These are phyloP conservation scores for Pouteria glomerata DNA, from an alignment of 148 eudicot species.

Conservation along the genomic window DNA sequence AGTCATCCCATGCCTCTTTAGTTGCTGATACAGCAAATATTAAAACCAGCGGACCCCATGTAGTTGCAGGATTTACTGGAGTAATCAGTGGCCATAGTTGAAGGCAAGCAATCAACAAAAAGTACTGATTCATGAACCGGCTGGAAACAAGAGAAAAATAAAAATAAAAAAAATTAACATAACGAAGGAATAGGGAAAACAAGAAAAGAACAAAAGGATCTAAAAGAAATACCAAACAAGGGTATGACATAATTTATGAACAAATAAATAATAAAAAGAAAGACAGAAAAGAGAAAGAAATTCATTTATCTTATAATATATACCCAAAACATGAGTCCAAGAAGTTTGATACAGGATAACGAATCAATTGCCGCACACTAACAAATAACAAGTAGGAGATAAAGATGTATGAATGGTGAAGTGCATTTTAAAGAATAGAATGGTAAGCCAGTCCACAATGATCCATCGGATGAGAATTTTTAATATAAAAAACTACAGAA, in stretches of 20 bases:
- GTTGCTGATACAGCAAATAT: conserved; percentile 94
- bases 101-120: conserved; percentile 98
- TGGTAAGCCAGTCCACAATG: neutral
- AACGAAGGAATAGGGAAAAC: neutral
- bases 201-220: neutral
- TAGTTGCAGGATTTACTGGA: conserved; percentile 97
- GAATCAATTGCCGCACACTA: neutral
- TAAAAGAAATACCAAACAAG: neutral
- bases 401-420: neutral
- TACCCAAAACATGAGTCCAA: neutral
- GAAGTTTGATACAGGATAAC: neutral
- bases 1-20: conserved; percentile 99
- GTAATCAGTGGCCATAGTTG: conserved; percentile 97
- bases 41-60: conserved; percentile 96
- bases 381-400: neutral
- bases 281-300: neutral
- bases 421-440: neutral
- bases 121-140: conserved; percentile 99
- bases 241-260: neutral
- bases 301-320: neutral
- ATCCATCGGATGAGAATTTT: neutral
- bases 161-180: conserved; percentile 17
- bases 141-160: conserved; percentile 59
- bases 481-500: neutral
- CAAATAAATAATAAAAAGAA: too few relatives aligned